A percentile compares a stretch with the other conserved stretches of the same genome.
Conservation (phyloP, 2,329 filamentous ascomycete genomes). For the Hypoxylon sp. region DNA sequence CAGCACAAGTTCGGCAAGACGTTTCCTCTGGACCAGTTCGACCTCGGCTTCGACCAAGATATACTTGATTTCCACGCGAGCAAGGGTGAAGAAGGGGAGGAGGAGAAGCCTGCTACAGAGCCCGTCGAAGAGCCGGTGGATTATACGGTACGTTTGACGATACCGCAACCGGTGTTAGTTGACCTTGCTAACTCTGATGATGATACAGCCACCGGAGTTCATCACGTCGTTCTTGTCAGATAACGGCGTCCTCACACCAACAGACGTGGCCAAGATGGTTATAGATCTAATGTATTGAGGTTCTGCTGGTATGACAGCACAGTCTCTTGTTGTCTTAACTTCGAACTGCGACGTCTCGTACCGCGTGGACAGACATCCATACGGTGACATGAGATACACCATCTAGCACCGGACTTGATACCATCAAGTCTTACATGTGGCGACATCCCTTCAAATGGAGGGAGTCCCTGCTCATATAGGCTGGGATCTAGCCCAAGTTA, state of each 20-base stretch:
- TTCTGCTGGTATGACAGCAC: neutral
- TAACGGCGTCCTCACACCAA: slow-evolving; percentile 52
- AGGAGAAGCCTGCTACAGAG: slow-evolving; percentile 29
- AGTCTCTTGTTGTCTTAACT: slow-evolving; percentile 4
- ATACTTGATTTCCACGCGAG: slow-evolving; percentile 54
- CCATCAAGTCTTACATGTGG: neutral
- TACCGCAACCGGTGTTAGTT: neutral
- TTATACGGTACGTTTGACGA: slow-evolving; percentile 48
- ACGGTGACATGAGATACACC: slow-evolving; percentile 12
- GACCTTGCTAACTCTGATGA: slow-evolving; percentile 5
- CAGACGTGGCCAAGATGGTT: slow-evolving; percentile 53
- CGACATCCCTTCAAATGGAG: neutral
- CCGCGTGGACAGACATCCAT: neutral
- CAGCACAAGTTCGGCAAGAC: slow-evolving; percentile 96
- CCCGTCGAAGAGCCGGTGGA: slow-evolving; percentile 47
- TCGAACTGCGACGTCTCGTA: neutral
- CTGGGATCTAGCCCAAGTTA: neutral
- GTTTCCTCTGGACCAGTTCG: slow-evolving; percentile 82
- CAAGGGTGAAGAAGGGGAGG: slow-evolving; percentile 35
- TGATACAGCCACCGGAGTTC: slow-evolving; percentile 48
- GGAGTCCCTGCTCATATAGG: neutral
- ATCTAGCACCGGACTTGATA: slow-evolving; percentile 1
- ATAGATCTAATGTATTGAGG: slow-evolving; percentile 54
- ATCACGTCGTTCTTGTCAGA: slow-evolving; percentile 54
- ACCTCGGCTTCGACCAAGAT: slow-evolving; percentile 59